phyloP scores from a whole-genome alignment of 805 yeast species.

The Candida ulmi region DNA sequence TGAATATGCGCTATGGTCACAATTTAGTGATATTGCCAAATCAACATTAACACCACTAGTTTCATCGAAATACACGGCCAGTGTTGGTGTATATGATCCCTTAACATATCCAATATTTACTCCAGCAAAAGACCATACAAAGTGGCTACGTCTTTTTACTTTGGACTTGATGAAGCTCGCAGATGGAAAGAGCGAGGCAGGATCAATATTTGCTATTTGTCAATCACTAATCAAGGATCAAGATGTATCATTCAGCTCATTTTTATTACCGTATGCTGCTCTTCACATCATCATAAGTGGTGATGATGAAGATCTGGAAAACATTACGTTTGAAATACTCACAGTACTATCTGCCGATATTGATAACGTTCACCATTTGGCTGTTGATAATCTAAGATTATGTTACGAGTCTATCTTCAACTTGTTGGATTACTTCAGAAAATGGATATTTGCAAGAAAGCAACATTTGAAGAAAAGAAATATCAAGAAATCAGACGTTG shows the following conservation, averaged over 20 bases:
- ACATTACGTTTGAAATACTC: constrained; percentile 54
- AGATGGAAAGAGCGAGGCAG: constrained; percentile 16
- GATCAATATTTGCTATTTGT: constrained; percentile 54
- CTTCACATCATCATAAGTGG: constrained; percentile 53
- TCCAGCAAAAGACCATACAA: constrained; percentile 46
- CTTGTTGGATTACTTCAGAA: constrained; percentile 76
- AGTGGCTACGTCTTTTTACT: constrained; percentile 71
- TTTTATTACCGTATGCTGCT: constrained; percentile 71
- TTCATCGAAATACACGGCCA: constrained; percentile 60
- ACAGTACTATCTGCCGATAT: constrained; percentile 47
- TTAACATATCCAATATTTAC: constrained; percentile 61
- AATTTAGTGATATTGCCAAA: constrained; percentile 58
- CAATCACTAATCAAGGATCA: constrained; percentile 62
- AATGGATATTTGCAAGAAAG: constrained; percentile 46
- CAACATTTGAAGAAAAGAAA: constrained; percentile 15
- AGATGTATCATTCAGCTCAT: constrained; percentile 63
- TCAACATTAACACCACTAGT: constrained; percentile 72
- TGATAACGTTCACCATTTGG: constrained; percentile 41
- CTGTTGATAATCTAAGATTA: constrained; percentile 52
- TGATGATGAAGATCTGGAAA: constrained; percentile 30
- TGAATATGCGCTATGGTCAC: constrained; percentile 47
- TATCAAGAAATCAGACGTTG: constrained; percentile 22
- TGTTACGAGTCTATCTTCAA: constrained; percentile 73
- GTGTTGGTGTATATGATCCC: constrained; percentile 39
- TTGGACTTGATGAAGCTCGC: constrained; percentile 53